Percentiles rank a stretch among this genome's conserved stretches.
phyloP scores from a whole-genome alignment of 169 alveolate genomes.

The Fabrea salina region DNA sequence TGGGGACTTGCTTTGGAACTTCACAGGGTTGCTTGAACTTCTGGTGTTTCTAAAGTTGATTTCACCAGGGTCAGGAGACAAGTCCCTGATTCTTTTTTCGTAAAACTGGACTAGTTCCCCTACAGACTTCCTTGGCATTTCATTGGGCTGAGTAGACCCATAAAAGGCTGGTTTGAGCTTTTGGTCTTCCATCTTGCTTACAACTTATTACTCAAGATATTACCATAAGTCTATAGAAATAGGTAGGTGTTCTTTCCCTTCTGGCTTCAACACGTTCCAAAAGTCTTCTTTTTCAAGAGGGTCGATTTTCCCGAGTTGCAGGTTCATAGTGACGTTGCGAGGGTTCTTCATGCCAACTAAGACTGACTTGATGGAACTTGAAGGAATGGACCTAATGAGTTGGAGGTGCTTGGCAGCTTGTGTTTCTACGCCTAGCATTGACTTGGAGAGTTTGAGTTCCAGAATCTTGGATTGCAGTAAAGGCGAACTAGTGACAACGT shows the following conservation, averaged over 20 bases:
- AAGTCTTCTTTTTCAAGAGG: constrained; percentile 59
- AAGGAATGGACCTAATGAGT: constrained; percentile 70
- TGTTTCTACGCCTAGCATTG: constrained; percentile 42
- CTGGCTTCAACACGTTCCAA: constrained; percentile 54
- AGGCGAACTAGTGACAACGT: constrained; percentile 59
- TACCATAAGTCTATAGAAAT: constrained; percentile 22
- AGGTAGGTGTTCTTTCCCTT: constrained; percentile 21
- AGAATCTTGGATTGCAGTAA: constrained; percentile 59
- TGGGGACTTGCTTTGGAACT: too few relatives aligned
- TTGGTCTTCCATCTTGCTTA: too few relatives aligned
- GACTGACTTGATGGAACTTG: constrained; percentile 8
- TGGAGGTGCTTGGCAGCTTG: constrained; percentile 65
- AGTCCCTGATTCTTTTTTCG: neutral
- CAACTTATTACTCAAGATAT: too few relatives aligned
- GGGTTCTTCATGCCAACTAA: constrained; percentile 70
- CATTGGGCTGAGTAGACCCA: too few relatives aligned
- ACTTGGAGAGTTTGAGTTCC: constrained; percentile 45
- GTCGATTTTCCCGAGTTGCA: constrained; percentile 45
- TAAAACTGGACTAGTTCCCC: neutral
- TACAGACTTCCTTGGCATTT: neutral
- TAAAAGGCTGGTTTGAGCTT: too few relatives aligned
- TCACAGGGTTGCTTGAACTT: too few relatives aligned
- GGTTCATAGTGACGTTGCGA: constrained; percentile 56
- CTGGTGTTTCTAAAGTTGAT: too few relatives aligned
- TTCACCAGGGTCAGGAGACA: too few relatives aligned